Conservation (phyloP, 2,329 filamentous ascomycete genomes). For the Trichoderma lentiforme region DNA sequence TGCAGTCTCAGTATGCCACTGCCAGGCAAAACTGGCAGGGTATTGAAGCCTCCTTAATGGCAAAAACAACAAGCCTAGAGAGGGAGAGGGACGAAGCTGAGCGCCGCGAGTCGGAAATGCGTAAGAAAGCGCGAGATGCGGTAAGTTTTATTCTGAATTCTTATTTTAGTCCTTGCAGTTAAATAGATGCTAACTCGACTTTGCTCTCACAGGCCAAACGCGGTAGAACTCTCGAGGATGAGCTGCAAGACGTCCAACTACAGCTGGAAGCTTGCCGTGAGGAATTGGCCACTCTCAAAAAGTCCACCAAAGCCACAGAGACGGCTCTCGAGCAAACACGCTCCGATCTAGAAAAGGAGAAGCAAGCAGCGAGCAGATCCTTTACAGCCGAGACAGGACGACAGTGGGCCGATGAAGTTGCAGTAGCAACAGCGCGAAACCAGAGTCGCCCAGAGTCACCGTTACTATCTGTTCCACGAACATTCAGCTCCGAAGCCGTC, state of each 20-base stretch:
- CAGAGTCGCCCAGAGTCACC: constrained; percentile 55
- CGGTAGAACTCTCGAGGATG: constrained; percentile 71
- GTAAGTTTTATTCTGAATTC: constrained; percentile 48
- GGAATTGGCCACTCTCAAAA: constrained; percentile 60
- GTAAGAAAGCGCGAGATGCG: constrained; percentile 83
- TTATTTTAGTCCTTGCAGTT: neutral
- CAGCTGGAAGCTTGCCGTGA: constrained; percentile 60
- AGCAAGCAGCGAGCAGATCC: constrained; percentile 30
- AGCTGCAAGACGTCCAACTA: constrained; percentile 68
- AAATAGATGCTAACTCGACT: neutral
- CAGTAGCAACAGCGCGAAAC: constrained; percentile 40
- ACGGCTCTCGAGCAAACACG: constrained; percentile 56
- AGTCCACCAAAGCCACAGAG: constrained; percentile 64
- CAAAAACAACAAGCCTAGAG: constrained; percentile 73
- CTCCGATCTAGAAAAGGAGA: constrained; percentile 50
- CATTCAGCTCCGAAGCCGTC: constrained; percentile 53
- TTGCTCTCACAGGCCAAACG: constrained; percentile 52
- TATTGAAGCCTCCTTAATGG: constrained; percentile 81
- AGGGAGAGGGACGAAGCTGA: constrained; percentile 86
- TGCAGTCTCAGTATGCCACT: constrained; percentile 92
- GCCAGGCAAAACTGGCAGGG: constrained; percentile 98
- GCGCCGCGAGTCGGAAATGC: constrained; percentile 78
- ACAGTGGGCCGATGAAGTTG: constrained; percentile 52
- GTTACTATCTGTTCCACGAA: constrained; percentile 48
- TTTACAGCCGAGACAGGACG: constrained; percentile 41